Evolutionary conservation across 148 eudicot genomes (phyloP).

Genomic region (Rhododendron vialii): DNA sequence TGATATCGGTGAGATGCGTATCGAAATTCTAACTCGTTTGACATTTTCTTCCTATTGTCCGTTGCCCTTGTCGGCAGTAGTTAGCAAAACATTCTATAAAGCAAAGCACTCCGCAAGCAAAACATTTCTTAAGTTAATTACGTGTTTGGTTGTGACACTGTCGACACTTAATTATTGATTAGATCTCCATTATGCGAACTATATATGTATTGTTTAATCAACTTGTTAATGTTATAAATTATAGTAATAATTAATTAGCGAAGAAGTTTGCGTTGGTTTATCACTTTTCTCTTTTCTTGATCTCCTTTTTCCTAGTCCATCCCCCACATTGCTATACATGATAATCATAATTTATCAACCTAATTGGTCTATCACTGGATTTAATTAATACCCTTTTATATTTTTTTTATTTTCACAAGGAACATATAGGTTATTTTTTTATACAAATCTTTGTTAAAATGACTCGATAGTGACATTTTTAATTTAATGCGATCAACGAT

Average conservation of each 20-base stretch:
- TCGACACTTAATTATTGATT: conserved; percentile 1
- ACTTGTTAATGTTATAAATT: neutral
- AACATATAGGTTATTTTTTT: neutral
- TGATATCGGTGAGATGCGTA: no score
- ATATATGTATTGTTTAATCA: neutral
- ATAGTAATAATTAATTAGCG: neutral
- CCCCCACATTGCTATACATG: neutral
- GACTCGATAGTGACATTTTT: neutral
- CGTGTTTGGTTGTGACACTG: conserved; percentile 10
- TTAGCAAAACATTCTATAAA: no score
- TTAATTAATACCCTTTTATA: neutral
- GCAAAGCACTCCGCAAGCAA: neutral
- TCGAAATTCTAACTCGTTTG: no score
- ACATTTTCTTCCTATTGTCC: neutral
- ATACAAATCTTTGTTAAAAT: neutral
- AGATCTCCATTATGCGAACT: neutral
- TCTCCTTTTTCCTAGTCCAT: neutral
- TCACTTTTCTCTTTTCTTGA: neutral
- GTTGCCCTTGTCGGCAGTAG: neutral
- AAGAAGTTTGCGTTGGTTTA: neutral
- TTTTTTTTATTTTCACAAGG: neutral
- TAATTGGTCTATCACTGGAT: neutral
- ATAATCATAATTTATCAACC: neutral
- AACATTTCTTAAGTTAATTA: neutral
- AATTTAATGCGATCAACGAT: neutral